Base-by-base conservation (phyloP, 192 early-diverging fungal genomes). In the Coemansia interrupta region DNA sequence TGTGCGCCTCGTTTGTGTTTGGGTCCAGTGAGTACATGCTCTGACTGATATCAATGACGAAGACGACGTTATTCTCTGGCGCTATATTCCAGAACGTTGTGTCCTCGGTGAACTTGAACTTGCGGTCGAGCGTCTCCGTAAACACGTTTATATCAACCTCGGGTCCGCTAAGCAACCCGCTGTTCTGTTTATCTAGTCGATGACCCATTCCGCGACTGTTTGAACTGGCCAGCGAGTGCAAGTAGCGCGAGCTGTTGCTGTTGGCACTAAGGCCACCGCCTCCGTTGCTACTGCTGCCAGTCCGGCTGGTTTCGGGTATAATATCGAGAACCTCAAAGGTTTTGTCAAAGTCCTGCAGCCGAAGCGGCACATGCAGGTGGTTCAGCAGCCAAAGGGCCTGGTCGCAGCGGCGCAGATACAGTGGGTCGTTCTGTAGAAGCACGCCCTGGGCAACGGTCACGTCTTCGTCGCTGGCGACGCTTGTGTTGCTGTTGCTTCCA, bases 21-120 rank as follows among this genome's bases (percentile, higher is more conserved):
- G 75, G 68, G 30, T 78, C 80, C 22, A 82, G 55, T 24, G 80
- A 64, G 63, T 78, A 82, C 80, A 82, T 82, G 71, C 74, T 78
- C 57, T 78, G 80, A 54, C 80, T 82, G 41, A 73, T 73, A 20
- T 82, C 80, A 11, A 82, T 64, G 4, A 82, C 54, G 52, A 82
- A 82, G 29, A 78, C 71, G 29, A 82, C 65, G 45, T 82, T 82
- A 56, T 78, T 78, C 43, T 68, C 55, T 45, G 44, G 48, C 57
- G 64, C 54, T 11, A 78, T 46, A 19, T 60, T 78, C 68, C 74
- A 78, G 38, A 78, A 78, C 52, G 61, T 62, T 2, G 80, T 82
- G 13, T 74, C 71, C 47, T 78, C 70, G 7, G 80, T 82, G 19
- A 82, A 64, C 43, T 60, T 66, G 75, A 68, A 82, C 48, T 62